phyloP scores from a whole-genome alignment of 768 basidiomycete genomes.

The Hygrophorus pudorinus region DNA sequence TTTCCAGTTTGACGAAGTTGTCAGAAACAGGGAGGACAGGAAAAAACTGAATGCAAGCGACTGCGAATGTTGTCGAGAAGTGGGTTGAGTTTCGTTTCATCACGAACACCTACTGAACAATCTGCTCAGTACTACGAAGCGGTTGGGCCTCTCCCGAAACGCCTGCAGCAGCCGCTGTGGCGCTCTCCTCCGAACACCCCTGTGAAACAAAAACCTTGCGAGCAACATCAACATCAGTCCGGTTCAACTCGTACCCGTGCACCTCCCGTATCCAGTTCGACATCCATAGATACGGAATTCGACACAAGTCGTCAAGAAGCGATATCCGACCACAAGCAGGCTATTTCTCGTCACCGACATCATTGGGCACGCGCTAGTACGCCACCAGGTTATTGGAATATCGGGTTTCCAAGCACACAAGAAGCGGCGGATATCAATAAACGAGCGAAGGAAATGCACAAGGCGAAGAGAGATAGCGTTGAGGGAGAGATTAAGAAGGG shows the following conservation, averaged over 20 bases:
- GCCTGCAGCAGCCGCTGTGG: constrained; percentile 66
- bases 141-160: constrained; percentile 59
- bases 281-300: constrained; percentile 1
- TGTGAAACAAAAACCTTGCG: constrained; percentile 15
- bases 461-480: constrained; percentile 47
- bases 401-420: constrained; percentile 85
- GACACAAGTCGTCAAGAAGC: constrained; percentile 14
- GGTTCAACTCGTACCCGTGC: background rate
- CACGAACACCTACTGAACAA: background rate
- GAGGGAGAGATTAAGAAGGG: constrained; percentile 50
- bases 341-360: constrained; percentile 63
- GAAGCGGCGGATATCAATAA: constrained; percentile 68
- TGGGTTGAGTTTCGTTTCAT: constrained; percentile 17
- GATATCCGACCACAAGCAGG: constrained; percentile 50
- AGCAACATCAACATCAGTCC: constrained; percentile 13
- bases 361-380: constrained; percentile 64
- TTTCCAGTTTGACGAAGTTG: constrained; percentile 70
- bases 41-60: constrained; percentile 62
- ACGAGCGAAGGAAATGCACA: constrained; percentile 63
- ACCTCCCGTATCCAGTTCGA: background rate
- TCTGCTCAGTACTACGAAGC: constrained; percentile 66
- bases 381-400: constrained; percentile 84
- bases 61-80: constrained; percentile 76
- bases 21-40: constrained; percentile 55
- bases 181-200: constrained; percentile 42